Conservation (phyloP, 2,329 filamentous ascomycete species). For the Leptographium galeiforme region DNA sequence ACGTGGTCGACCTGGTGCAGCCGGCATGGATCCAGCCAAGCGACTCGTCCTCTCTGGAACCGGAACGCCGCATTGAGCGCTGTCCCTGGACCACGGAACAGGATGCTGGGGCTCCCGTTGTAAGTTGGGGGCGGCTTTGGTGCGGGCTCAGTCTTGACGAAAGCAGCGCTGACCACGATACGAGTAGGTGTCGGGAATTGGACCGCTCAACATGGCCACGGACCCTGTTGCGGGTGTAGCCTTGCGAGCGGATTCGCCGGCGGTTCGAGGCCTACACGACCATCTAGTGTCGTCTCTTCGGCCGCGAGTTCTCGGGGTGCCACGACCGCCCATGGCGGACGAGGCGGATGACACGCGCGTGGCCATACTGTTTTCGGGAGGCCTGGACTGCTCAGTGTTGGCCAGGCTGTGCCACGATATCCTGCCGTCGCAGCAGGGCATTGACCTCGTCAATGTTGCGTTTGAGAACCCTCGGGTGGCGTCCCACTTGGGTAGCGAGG, state of each 20-base stretch:
- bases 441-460: constrained; percentile 89
- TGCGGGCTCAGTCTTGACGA: background rate
- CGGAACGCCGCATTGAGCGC: background rate
- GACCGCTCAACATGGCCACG: constrained; percentile 32
- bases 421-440: constrained; percentile 50
- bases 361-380: constrained; percentile 84
- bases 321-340: constrained; percentile 24
- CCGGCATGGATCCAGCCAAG: background rate
- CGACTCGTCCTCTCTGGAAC: background rate
- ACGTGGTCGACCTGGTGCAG: constrained; percentile 44
- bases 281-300: constrained; percentile 48
- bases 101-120: background rate
- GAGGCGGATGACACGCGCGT: constrained; percentile 34
- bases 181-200: constrained; percentile 38
- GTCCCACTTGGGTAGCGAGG: constrained; percentile 29
- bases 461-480: constrained; percentile 83
- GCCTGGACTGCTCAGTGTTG: constrained; percentile 81
- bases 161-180: constrained; percentile 4
- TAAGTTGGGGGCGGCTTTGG: background rate
- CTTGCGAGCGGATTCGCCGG: constrained; percentile 28
- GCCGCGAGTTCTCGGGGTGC: constrained; percentile 52
- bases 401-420: constrained; percentile 70
- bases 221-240: constrained; percentile 19
- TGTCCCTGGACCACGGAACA: background rate
- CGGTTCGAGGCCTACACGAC: constrained; percentile 38